Evolutionary conservation across 2,329 filamentous ascomycete genomes (phyloP), one percentile per base, ranked within the genome.

Genomic region (Colletotrichum kahawae): DNA sequence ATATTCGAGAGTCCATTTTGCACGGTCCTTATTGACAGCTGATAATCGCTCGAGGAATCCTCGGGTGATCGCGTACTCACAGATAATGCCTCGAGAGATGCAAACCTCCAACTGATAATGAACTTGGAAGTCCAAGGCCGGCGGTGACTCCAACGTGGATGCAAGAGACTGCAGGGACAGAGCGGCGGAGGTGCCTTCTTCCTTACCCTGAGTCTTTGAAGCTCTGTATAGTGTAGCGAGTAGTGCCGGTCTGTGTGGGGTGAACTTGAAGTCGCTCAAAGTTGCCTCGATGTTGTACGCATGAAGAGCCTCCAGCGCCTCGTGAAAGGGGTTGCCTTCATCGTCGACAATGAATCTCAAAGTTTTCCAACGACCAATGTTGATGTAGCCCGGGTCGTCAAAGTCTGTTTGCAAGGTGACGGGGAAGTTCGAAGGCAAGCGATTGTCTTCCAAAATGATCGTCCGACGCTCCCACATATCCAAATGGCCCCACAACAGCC

Each of bases 61-160:
- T 2, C 84, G 82, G 1, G 87, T 89, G 59, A 98, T 89, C 62
- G 90, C 94, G 81, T 95, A 91, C 82, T 98, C 96, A 68, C 93
- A 93, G 14, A 99, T 85, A 29, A 92, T 88, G 1, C 93, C 92
- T 33, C 93, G 91, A 0, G 96, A 98, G n/a, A 98, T 89, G 81
- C 96, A 98, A 0, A 95, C 96, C 82, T 99, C 96, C 0, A 99
- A 90, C 82, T 98, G 95, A 81, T 98, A 99, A 18, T 95, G 91
- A 2, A 98, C 91, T 1, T 92, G 85, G 76, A 95, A 98, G 0
- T 91, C 85, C 5, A 96, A 86, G 7, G 34, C 66, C 18, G 70
- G 75, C 82, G 84, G 78, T 82, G 88, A 79, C 77, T 86, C 76
- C 78, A 83, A 71, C 14, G 78, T 29, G 87, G 88, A 90, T 4